These are phyloP conservation scores for Ilex asprella DNA, from an alignment of 257 asterid genomes.

Conservation along the genomic window DNA sequence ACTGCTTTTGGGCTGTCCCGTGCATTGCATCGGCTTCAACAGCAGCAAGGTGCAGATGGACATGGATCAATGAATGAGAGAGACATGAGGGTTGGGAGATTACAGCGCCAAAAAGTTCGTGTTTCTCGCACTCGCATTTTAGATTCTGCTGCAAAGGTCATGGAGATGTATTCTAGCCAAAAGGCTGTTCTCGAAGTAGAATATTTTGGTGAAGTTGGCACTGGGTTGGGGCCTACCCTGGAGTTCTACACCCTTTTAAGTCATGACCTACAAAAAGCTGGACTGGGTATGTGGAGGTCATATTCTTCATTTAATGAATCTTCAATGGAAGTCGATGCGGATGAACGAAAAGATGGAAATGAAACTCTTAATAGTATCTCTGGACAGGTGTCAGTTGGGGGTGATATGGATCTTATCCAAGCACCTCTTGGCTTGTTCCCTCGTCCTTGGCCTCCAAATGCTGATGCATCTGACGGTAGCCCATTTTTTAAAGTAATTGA, in stretches of 20 bases:
- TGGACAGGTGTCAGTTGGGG: conserved; percentile 15
- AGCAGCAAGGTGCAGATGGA: conserved; percentile 96
- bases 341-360: conserved; percentile 22
- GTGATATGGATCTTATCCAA: conserved; percentile 50
- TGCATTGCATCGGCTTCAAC: conserved; percentile 90
- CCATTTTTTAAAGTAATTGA: conserved; percentile 63
- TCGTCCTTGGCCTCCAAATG: conserved; percentile 75
- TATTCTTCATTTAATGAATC: conserved; percentile 30
- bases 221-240: conserved; percentile 96
- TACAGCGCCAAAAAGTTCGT: conserved; percentile 97
- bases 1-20: conserved; percentile 97
- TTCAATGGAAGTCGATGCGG: conserved; percentile 52
- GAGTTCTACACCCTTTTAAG: conserved; percentile 94
- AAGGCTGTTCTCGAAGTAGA: conserved; percentile 98
- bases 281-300: conserved; percentile 87
- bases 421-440: conserved; percentile 95
- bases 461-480: conserved; percentile 57
- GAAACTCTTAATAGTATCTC: conserved; percentile 14
- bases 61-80: conserved; percentile 73
- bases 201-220: conserved; percentile 99
- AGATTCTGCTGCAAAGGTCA: conserved; percentile 95
- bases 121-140: conserved; percentile 85
- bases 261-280: conserved; percentile 85
- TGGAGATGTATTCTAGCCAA: conserved; percentile 98
- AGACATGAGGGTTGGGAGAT: conserved; percentile 77